Conservation (phyloP, 805 yeast species). For the Starmerella floris region DNA sequence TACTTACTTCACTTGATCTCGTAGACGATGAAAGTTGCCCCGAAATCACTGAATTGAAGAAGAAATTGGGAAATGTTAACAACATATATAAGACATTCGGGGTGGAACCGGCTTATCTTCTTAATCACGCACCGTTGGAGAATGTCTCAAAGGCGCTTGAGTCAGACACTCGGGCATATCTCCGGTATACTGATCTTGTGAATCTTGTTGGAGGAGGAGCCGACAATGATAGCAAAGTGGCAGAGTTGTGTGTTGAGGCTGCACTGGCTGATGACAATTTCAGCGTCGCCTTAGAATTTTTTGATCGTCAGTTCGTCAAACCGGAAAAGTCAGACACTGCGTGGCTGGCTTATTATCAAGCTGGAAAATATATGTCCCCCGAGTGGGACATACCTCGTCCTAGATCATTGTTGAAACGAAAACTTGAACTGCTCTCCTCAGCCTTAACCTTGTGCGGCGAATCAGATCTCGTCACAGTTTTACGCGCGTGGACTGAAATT, state of each 20-base stretch:
- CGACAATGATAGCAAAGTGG: constrained; percentile 1
- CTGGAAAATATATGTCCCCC: constrained; percentile 45
- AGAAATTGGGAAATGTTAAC: neutral
- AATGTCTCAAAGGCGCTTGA: constrained; percentile 25
- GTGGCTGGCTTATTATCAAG: constrained; percentile 68
- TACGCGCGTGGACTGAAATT: constrained; percentile 43
- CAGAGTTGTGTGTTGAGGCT: constrained; percentile 43
- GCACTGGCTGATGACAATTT: constrained; percentile 54
- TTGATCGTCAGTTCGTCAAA: constrained; percentile 18
- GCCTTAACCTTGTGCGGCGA: constrained; percentile 41
- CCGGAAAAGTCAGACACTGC: constrained; percentile 19
- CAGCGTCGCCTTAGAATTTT: constrained; percentile 36
- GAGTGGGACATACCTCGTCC: constrained; percentile 34
- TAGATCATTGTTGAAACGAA: constrained; percentile 35
- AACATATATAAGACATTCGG: constrained; percentile 1
- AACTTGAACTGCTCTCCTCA: constrained; percentile 41
- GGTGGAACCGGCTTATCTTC: constrained; percentile 9
- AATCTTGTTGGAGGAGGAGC: constrained; percentile 4
- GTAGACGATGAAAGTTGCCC: neutral
- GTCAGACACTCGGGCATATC: constrained; percentile 24
- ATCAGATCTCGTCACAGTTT: constrained; percentile 41
- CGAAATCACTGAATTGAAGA: neutral
- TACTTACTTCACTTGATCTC: constrained; percentile 8
- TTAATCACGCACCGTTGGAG: constrained; percentile 19
- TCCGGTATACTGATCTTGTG: constrained; percentile 21